These are phyloP conservation scores for Mycosphaerelloides madeirae DNA, from an alignment of 2,329 filamentous ascomycete genomes.

Conservation along the genomic window DNA sequence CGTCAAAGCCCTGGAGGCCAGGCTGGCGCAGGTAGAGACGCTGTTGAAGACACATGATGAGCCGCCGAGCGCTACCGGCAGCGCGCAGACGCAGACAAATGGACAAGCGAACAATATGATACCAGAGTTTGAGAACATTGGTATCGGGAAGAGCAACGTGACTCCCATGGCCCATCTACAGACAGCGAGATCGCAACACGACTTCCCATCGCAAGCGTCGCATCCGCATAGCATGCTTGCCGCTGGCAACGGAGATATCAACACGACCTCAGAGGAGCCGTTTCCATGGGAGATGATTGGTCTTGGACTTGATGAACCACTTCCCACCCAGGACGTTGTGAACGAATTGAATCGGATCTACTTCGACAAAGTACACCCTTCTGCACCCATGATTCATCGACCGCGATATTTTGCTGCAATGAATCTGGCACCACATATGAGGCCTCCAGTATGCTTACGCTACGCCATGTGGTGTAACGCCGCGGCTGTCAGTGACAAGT, in stretches of 20 bases:
- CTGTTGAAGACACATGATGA: slow-evolving; percentile 69
- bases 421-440: slow-evolving; percentile 79
- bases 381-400: slow-evolving; percentile 82
- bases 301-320: slow-evolving; percentile 73
- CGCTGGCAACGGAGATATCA: slow-evolving; percentile 6
- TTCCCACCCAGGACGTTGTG: slow-evolving; percentile 74
- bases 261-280: slow-evolving; percentile 21
- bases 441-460: slow-evolving; percentile 79
- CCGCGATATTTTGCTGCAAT: slow-evolving; percentile 82
- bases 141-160: slow-evolving; percentile 9
- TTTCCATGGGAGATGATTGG: slow-evolving; percentile 84
- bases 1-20: slow-evolving; percentile 87
- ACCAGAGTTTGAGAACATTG: slow-evolving; percentile 20
- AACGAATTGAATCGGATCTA: slow-evolving; percentile 84
- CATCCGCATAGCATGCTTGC: slow-evolving; percentile 6
- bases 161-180: slow-evolving; percentile 11
- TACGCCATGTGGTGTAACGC: slow-evolving; percentile 97
- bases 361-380: slow-evolving; percentile 85
- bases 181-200: slow-evolving; percentile 6
- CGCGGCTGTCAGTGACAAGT: slow-evolving; percentile 80
- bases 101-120: slow-evolving; percentile 7
- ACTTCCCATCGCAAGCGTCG: slow-evolving; percentile 7
- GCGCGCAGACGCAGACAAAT: not conserved
- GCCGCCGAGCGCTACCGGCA: slow-evolving; percentile 1
- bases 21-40: slow-evolving; percentile 82